phyloP scores from a whole-genome alignment of 2,329 filamentous ascomycete species.

The Simplicillium aogashimaense region DNA sequence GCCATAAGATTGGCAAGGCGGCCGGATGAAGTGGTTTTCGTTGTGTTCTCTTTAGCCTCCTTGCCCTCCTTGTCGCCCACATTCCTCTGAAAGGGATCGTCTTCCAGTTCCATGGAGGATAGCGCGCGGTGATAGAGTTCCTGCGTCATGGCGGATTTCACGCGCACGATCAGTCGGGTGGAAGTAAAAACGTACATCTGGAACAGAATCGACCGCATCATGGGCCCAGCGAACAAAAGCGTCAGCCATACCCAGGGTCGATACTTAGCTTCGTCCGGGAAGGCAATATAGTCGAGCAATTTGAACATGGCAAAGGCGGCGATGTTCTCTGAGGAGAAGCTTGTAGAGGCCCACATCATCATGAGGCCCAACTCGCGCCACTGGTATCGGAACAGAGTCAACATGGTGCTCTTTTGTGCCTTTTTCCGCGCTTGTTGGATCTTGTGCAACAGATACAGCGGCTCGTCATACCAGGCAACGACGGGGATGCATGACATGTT shows the following conservation, averaged over 20 bases:
- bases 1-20: constrained; percentile 48
- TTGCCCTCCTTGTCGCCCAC: constrained; percentile 6
- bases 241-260: constrained; percentile 43
- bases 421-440: constrained; percentile 29
- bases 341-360: constrained; percentile 26
- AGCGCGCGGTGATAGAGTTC: constrained; percentile 48
- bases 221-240: constrained; percentile 41
- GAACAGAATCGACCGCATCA: constrained; percentile 35
- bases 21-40: constrained; percentile 34
- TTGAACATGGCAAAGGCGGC: constrained; percentile 44
- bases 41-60: constrained; percentile 14
- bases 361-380: constrained; percentile 32
- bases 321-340: constrained; percentile 36
- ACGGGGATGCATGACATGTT: constrained; percentile 36
- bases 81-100: constrained; percentile 33
- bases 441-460: constrained; percentile 32
- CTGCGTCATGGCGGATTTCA: constrained; percentile 47
- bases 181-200: constrained; percentile 50
- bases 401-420: constrained; percentile 31
- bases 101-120: constrained; percentile 45
- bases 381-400: constrained; percentile 34
- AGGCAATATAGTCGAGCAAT: constrained; percentile 39
- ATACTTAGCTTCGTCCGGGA: constrained; percentile 31
- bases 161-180: constrained; percentile 43
- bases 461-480: constrained; percentile 46